phyloP scores from a whole-genome alignment of 2,329 filamentous ascomycete species.

The Aspergillus jensenii region DNA sequence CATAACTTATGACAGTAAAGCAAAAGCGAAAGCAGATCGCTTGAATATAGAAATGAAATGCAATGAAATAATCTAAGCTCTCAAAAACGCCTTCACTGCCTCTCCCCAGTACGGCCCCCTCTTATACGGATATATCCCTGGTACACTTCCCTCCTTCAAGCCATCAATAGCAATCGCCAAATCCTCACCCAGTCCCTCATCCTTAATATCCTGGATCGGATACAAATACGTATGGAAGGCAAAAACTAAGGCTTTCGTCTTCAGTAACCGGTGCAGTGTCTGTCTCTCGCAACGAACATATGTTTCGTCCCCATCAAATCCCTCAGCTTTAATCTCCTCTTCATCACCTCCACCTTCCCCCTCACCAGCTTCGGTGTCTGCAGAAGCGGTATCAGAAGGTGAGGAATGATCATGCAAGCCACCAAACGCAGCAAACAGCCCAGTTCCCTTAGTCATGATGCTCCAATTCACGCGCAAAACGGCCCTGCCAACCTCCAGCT shows the following conservation, averaged over 20 bases:
- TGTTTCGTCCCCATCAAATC: constrained; percentile 45
- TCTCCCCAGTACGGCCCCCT: constrained; percentile 56
- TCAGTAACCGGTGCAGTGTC: constrained; percentile 59
- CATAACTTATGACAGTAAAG: background rate
- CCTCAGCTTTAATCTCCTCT: constrained; percentile 29
- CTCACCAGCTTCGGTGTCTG: background rate
- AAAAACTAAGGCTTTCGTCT: constrained; percentile 57
- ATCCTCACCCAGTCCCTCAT: constrained; percentile 55
- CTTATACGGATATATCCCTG: constrained; percentile 61
- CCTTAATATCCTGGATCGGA: constrained; percentile 54
- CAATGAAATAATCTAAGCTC: constrained; percentile 11
- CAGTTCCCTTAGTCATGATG: constrained; percentile 36
- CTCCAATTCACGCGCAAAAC: constrained; percentile 57
- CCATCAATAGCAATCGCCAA: constrained; percentile 61
- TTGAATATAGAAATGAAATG: background rate
- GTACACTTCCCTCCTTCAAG: constrained; percentile 56
- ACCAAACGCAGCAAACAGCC: constrained; percentile 42
- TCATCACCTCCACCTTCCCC: constrained; percentile 10
- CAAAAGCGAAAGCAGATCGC: background rate
- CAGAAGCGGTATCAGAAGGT: constrained; percentile 3
- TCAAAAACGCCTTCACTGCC: constrained; percentile 53
- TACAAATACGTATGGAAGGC: constrained; percentile 65
- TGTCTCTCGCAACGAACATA: constrained; percentile 59
- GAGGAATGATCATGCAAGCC: constrained; percentile 27
- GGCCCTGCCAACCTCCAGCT: constrained; percentile 53